Evolutionary conservation across 805 yeast species (phyloP), one percentile per base, ranked within the genome.

Genomic region (Candida quercuum): DNA sequence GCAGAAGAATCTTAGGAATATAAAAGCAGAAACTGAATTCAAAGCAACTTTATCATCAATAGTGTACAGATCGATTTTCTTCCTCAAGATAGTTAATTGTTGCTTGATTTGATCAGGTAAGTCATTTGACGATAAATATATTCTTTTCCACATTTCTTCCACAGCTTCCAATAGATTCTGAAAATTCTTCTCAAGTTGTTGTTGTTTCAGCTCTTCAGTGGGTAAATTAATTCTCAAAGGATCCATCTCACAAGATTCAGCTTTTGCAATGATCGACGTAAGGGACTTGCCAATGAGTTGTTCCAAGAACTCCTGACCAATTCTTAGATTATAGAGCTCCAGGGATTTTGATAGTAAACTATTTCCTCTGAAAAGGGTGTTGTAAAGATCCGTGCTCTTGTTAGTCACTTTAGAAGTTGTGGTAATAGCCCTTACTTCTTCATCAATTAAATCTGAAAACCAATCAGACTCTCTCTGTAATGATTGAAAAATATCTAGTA

Each of bases 1-100:
- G 51, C 96, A 88, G 46, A 88, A 74, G 58, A 81, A 86, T 42
- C 96, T 66, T 42, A 91, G 62, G 56, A 91, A 93, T 11, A 91
- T 63, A 51, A 93, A 85, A 1, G 96, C 88, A 16, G 93, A 74
- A 23, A 89, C 63, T 35, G 95, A 84, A 52, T 88, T 82, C 41
- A 82, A 64, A 0, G 87, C 72, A 9, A 66, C 54, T 6, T 59
- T 63, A 0, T 39, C 35, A 49, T 79, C 82, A 12, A 63, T 67
- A 1, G 80, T 76, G 10, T 75, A 74, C 28, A 76, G 56, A 48
- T 82, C 94, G 18, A 86, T 74, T 43, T 76, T 78, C 18, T 65
- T 67, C 38, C 95, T 59, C 39, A 87, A 68, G 20, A 71, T 67
- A 46, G 74, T 74, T 60, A 89, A 66, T 43, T 84, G 84, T 6